These are phyloP conservation scores for Claviceps quebecensis DNA, from an alignment of 2,329 filamentous ascomycete species.

Conservation along the genomic window DNA sequence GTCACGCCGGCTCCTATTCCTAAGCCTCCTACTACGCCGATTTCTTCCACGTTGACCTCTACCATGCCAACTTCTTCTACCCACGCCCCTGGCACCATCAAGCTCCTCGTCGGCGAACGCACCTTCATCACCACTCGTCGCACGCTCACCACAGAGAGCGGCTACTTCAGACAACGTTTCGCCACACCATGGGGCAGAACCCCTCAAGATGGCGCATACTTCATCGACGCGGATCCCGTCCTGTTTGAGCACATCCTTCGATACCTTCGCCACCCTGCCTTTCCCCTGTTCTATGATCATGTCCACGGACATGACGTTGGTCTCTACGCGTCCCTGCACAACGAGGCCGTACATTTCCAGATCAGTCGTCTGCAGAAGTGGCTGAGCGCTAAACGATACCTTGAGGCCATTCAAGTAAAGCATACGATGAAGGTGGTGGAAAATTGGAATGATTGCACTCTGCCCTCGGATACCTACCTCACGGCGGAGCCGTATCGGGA, in stretches of 20 bases:
- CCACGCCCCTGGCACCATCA: background rate
- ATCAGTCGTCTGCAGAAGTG: background rate
- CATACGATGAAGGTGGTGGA: background rate
- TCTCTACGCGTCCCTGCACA: background rate
- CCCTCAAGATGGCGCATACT: conserved; percentile 16
- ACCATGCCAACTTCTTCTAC: too few species aligned
- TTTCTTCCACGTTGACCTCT: too few species aligned
- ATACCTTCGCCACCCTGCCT: conserved; percentile 19
- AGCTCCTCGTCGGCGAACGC: background rate
- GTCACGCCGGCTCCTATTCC: too few species aligned
- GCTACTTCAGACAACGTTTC: background rate
- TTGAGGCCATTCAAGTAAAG: background rate
- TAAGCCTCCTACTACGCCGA: too few species aligned
- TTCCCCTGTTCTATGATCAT: conserved; percentile 20
- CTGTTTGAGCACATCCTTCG: conserved; percentile 22
- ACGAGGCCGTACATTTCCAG: background rate
- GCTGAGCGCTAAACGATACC: background rate
- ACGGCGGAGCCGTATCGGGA: background rate
- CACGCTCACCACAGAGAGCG: background rate
- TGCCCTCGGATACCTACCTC: background rate
- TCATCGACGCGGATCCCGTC: conserved; percentile 23
- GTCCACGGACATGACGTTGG: background rate
- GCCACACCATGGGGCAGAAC: background rate
- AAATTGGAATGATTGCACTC: background rate
- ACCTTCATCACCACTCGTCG: background rate